Percentiles rank a stretch among this genome's conserved stretches.
Evolutionary conservation across 768 basidiomycete species (phyloP).

Genomic region (Holtermannia corniformis): DNA sequence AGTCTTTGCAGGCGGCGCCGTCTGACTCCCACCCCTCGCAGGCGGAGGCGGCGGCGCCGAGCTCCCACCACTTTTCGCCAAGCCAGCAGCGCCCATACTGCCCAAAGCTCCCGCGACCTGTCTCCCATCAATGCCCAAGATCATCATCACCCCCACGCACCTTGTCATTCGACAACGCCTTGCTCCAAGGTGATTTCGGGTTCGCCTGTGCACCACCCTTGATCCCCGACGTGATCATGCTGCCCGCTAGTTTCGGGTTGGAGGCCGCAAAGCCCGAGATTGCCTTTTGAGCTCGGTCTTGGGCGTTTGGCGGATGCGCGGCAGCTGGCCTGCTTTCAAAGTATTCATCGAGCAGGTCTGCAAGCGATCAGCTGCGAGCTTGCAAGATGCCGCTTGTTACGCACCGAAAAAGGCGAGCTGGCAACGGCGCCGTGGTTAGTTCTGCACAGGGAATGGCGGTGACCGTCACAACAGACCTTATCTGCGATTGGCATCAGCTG

Average conservation of each 20-base stretch:
- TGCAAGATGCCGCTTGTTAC: too few species aligned
- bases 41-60: background rate
- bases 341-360: slow-evolving; percentile 31
- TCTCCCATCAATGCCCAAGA: too few species aligned
- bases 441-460: slow-evolving; percentile 2
- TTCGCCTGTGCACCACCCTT: background rate
- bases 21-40: background rate
- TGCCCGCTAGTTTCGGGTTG: background rate
- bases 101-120: background rate
- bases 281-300: background rate
- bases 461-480: slow-evolving; percentile 6
- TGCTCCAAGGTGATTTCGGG: background rate
- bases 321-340: slow-evolving; percentile 24
- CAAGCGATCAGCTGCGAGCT: background rate
- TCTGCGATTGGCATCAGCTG: background rate
- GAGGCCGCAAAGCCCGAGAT: background rate
- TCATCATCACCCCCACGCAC: background rate
- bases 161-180: background rate
- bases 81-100: background rate
- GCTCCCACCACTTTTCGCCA: background rate
- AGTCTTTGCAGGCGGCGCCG: slow-evolving; percentile 11
- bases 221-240: background rate
- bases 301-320: background rate
- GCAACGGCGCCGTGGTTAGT: background rate
- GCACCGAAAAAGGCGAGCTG: background rate